Evolutionary conservation across 2,329 filamentous ascomycete genomes (phyloP).

Genomic region (Calonectria fujianensis): DNA sequence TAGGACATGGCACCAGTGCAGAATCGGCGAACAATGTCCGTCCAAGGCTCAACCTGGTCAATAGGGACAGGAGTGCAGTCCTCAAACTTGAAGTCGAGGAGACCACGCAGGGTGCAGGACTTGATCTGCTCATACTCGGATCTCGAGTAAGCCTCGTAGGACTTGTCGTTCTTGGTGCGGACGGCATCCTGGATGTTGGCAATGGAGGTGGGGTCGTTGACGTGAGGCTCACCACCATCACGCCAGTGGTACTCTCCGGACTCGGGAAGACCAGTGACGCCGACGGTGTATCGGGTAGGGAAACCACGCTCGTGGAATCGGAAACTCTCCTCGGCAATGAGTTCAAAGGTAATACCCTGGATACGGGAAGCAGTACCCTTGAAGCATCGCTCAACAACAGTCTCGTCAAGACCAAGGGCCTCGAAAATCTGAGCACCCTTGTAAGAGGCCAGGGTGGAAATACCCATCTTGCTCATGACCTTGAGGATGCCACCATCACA

Average conservation of each 20-base stretch:
- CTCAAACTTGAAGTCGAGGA: slow-evolving; percentile 97
- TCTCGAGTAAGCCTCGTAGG: slow-evolving; percentile 95
- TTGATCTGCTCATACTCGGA: slow-evolving; percentile 98
- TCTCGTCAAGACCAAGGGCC: slow-evolving; percentile 93
- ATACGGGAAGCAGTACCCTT: slow-evolving; percentile 95
- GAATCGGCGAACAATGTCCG: slow-evolving; percentile 96
- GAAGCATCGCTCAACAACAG: slow-evolving; percentile 95
- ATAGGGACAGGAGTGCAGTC: slow-evolving; percentile 90
- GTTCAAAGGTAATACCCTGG: slow-evolving; percentile 93
- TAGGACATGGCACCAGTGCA: slow-evolving; percentile 99
- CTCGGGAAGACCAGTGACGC: slow-evolving; percentile 88
- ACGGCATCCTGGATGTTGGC: slow-evolving; percentile 98
- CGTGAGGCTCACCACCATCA: slow-evolving; percentile 94
- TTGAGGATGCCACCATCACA: slow-evolving; percentile 97
- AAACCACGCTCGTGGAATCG: slow-evolving; percentile 96
- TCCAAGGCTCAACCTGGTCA: slow-evolving; percentile 98
- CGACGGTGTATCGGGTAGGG: slow-evolving; percentile 85
- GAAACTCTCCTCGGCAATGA: slow-evolving; percentile 95
- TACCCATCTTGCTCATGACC: slow-evolving; percentile 99
- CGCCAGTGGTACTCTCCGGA: slow-evolving; percentile 99
- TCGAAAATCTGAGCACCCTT: slow-evolving; percentile 99
- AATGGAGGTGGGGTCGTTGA: slow-evolving; percentile 96
- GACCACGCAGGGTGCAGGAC: slow-evolving; percentile 93
- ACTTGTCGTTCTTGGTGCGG: slow-evolving; percentile 98
- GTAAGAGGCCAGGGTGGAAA: slow-evolving; percentile 95